Base-by-base conservation (phyloP, 1,284 basidiomycete genomes). In the Takashimella tepidaria region DNA sequence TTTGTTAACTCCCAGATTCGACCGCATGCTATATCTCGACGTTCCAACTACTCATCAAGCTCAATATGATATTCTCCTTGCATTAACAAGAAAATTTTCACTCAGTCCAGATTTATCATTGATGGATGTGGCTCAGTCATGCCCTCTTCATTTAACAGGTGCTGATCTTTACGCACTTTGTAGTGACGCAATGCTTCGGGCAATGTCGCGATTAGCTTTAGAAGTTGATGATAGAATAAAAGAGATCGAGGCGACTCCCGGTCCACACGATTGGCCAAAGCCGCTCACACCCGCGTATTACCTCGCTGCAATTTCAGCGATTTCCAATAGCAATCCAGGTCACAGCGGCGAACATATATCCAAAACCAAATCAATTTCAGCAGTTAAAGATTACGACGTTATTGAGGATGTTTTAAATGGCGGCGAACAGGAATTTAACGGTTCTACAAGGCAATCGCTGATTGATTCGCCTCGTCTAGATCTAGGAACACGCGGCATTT, bases 91-190 rank as follows among this genome's bases (percentile, higher is more conserved):
- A 54, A 97, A 95, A 72, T 98, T 98, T 79, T 84, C 83, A 47
- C 80, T 98, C 22, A 83, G 90, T 61, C 80, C 85, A 0, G 78
- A 78, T 49, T 79, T 95, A 6, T 78, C 86, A 62, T 81, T 98
- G 13, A 72, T 76, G 26, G 67, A 70, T 5, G 77, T 99, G 47
- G 88, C 89, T 12, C 80, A 86, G 41, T 78, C 79, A 50, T 98
- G 92, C 59, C 87, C 92, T 0, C 91, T 96, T 79, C 92, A 95
- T 70, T 91, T 88, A 67, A 97, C 92, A 3, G 92, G 96, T 23
- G 96, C 96, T 31, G 96, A 99, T 74, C 92, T 98, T 63, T 98
- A 99, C 77, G 95, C 96, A 0, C 78, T 99, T 13, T 98, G 95
- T 71, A 89, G 92, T 3, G 96, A 99, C 71, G 92, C 95, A 1